Evolutionary conservation across 371 early-diverging fungal species (phyloP).

Genomic region (Nematocida parisii): DNA sequence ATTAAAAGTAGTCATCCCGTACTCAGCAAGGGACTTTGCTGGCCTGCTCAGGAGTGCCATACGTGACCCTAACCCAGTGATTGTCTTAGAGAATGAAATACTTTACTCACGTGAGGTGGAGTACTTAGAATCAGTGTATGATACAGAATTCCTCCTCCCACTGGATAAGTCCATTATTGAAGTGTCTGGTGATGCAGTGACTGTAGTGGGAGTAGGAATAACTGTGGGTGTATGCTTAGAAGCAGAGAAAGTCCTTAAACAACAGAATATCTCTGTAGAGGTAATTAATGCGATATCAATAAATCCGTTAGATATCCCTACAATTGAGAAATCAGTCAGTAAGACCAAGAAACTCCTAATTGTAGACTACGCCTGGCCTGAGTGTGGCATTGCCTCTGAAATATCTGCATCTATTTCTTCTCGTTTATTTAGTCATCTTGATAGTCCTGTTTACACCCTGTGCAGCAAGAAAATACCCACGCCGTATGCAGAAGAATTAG

Average conservation of each 20-base stretch:
- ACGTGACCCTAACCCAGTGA: conserved; percentile 94
- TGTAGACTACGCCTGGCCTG: conserved; percentile 94
- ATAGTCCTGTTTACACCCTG: conserved; percentile 85
- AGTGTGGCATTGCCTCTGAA: conserved; percentile 90
- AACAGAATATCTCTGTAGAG: conserved; percentile 77
- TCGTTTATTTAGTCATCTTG: conserved; percentile 77
- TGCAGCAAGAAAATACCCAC: conserved; percentile 95
- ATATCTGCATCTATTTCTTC: conserved; percentile 90
- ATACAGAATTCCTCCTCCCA: conserved; percentile 72
- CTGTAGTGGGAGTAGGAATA: conserved; percentile 87
- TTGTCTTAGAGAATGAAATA: conserved; percentile 93
- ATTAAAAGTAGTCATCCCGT: conserved; percentile 94
- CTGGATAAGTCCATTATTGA: conserved; percentile 63
- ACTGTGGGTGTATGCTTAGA: conserved; percentile 81
- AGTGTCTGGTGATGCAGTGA: conserved; percentile 76
- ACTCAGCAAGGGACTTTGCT: conserved; percentile 91
- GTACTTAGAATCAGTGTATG: conserved; percentile 77
- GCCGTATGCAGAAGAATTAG: conserved; percentile 92
- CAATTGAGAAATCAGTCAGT: conserved; percentile 83
- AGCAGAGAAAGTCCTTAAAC: conserved; percentile 78
- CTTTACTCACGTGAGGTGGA: conserved; percentile 87
- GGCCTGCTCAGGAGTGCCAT: conserved; percentile 92
- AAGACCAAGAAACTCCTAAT: conserved; percentile 93
- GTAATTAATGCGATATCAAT: conserved; percentile 96
- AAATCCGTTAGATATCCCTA: conserved; percentile 86